Base-by-base conservation (phyloP, 345 rosid species). In the Arabis hirsuta region DNA sequence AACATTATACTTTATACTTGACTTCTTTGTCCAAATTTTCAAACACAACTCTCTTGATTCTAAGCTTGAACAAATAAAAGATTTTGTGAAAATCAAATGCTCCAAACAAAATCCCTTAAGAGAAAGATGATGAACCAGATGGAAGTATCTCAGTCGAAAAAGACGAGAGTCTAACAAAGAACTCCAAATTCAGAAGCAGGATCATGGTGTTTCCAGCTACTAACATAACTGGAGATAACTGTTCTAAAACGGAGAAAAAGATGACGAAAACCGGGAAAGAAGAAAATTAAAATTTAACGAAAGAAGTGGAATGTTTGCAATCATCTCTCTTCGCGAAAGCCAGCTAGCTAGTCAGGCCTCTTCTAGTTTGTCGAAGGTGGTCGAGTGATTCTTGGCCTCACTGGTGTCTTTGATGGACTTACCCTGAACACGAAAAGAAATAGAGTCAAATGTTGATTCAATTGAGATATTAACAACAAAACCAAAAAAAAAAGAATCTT, bases 371-470 rank as follows among this genome's bases (percentile, higher is more conserved):
- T 52, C 20, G 48, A 55, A 62, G 82, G 47, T 7, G 86, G 82
- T 67, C 80, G 83, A 74, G 86, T 66, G 67, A 86, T 79, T 60
- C 87, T 87, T 2, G 97, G 89, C 87, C 94, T 83, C 71, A 89
- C 94, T 0, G 90, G 96, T 55, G 96, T 92, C 82, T 89, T 89
- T 41, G 94, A 89, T 5, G 94, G 94, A 62, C 94, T 86, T 62
- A 92, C 90, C 89, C 94, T 92, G 67, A 47, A 46, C n/a, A 14
- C 3, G 6, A 13, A 12, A 62, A 55, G 7, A 29, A 4, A 20
- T 2, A 20, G 5, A 31, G 8, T 9, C 24, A 48, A 45, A 32
- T 52, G 24, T 13, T 1, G 44, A 20, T 50, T n/a, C 55, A 65
- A 12, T 5, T 50, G 62, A 27, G 11, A 43, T 50, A 41, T 63